Base-by-base conservation (phyloP, 805 yeast species). In the Metschnikowia corniflorae region DNA sequence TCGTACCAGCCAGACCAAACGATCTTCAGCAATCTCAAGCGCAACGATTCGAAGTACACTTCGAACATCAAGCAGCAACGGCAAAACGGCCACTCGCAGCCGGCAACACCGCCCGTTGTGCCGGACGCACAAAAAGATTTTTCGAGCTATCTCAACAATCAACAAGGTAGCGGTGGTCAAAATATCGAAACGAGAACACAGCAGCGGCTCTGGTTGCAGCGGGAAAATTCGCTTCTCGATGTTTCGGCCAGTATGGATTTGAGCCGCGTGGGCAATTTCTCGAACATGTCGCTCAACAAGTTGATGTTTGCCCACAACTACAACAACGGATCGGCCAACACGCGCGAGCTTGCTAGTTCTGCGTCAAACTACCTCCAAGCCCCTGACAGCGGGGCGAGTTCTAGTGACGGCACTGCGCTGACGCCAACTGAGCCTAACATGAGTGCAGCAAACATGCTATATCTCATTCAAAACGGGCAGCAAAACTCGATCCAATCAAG, bases 201-300 rank as follows among this genome's bases (percentile, higher is more conserved):
- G 53, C 93, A 84, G 53, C 74, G 80, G 44, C 69, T 87, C 34
- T 86, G 95, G 95, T 63, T 86, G 22, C 95, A 84, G 56, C 68
- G 91, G 46, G 91, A 84, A 47, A 81, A 77, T 49, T 78, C 86
- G 2, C 63, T 82, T 27, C 63, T 81, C 61, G 89, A 82, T 54
- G 58, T 80, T 35, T 64, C 62, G 3, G 34, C 46, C 5, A 53
- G 54, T 22, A 23, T 53, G 32, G 71, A 65, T 41, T 42, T 60
- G 8, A 46, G 45, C 26, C 56, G 55, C 23, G 40, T 58, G 28
- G 51, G 60, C 15, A 67, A 65, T 43, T 57, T 68, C 20, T 68
- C 73, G 14, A 63, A 57, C 32, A 43, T 67, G 28, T 64, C 71
- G 23, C 53, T 62, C 37, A 63, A 56, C 48, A 65, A 63, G 42